Percentiles rank a stretch among this genome's conserved stretches.
Conservation (phyloP, 208 protist genomes). For the Phytomonas francai region DNA sequence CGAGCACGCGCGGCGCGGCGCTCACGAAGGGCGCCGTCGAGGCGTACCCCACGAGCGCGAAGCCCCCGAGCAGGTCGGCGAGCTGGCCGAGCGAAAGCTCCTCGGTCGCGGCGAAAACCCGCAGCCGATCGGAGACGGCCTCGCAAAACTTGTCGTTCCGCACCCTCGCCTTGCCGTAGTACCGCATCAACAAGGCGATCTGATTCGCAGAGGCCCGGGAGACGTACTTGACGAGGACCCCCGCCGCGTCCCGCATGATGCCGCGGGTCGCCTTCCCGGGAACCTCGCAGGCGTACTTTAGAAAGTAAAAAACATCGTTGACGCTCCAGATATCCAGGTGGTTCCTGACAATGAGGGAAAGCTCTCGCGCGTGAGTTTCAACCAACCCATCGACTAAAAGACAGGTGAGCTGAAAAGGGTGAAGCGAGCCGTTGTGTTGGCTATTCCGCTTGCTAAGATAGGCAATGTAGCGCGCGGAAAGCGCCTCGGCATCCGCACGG, state of each 20-base stretch:
- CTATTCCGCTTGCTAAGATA: too few species aligned
- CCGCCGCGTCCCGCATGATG: constrained; percentile 48
- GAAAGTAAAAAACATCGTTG: constrained; percentile 17
- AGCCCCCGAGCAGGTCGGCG: constrained; percentile 33
- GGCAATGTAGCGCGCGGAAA: too few species aligned
- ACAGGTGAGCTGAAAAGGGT: neutral
- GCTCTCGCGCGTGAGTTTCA: neutral
- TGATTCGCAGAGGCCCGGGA: constrained; percentile 49
- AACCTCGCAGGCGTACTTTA: constrained; percentile 3
- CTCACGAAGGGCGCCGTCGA: constrained; percentile 50
- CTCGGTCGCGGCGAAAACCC: constrained; percentile 16
- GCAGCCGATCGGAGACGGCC: constrained; percentile 27
- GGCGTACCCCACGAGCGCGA: constrained; percentile 59
- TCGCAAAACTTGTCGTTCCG: constrained; percentile 71
- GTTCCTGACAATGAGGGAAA: constrained; percentile 1
- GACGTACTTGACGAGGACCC: constrained; percentile 33
- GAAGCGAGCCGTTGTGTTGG: too few species aligned
- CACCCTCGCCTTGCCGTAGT: constrained; percentile 49
- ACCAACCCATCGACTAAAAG: neutral
- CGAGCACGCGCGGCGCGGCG: constrained; percentile 21
- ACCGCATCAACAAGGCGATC: constrained; percentile 47
- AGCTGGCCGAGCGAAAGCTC: constrained; percentile 31
- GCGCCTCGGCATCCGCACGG: too few species aligned
- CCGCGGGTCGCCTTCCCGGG: constrained; percentile 19
- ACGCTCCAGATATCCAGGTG: constrained; percentile 28